Percentiles rank a stretch among this genome's conserved stretches.
These are phyloP conservation scores for Amanita pallidorosea DNA, from an alignment of 768 basidiomycete genomes.

Conservation along the genomic window DNA sequence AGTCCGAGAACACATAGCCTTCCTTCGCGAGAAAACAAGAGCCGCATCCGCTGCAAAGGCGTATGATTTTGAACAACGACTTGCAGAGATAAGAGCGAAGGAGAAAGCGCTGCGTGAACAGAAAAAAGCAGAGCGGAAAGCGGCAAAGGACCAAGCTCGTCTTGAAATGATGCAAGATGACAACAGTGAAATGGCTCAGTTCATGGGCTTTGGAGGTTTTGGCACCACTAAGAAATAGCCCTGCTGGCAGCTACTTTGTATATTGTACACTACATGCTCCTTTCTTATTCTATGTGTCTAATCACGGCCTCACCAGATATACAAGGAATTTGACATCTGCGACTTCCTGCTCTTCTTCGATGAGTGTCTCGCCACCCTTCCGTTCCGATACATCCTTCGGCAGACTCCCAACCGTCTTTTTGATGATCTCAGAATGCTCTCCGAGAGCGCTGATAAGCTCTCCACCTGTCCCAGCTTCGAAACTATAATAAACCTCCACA, in stretches of 20 bases:
- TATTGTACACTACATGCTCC: conserved; percentile 13
- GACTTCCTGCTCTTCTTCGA: conserved; percentile 84
- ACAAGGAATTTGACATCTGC: conserved; percentile 70
- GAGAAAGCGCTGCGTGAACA: conserved; percentile 58
- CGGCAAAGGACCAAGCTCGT: conserved; percentile 62
- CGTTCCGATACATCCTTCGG: conserved; percentile 50
- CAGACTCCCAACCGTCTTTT: conserved; percentile 62
- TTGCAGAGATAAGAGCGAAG: conserved; percentile 70
- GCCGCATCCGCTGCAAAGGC: conserved; percentile 75
- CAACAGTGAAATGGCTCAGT: conserved; percentile 58
- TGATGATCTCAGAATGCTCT: conserved; percentile 59
- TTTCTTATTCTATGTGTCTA: neutral
- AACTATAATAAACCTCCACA: conserved; percentile 76
- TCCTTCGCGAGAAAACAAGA: conserved; percentile 78
- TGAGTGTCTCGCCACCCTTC: conserved; percentile 39
- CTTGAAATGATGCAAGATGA: conserved; percentile 50
- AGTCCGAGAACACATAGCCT: conserved; percentile 84
- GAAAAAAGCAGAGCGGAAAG: conserved; percentile 74
- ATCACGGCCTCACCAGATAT: conserved; percentile 48
- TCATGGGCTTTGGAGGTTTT: conserved; percentile 93
- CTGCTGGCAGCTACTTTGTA: conserved; percentile 11
- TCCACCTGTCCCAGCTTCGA: conserved; percentile 56
- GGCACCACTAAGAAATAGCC: conserved; percentile 72
- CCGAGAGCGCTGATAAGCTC: conserved; percentile 56
- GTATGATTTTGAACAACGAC: conserved; percentile 89